phyloP scores from a whole-genome alignment of 2,329 filamentous ascomycete genomes.

The Tricladium varicosporioides region DNA sequence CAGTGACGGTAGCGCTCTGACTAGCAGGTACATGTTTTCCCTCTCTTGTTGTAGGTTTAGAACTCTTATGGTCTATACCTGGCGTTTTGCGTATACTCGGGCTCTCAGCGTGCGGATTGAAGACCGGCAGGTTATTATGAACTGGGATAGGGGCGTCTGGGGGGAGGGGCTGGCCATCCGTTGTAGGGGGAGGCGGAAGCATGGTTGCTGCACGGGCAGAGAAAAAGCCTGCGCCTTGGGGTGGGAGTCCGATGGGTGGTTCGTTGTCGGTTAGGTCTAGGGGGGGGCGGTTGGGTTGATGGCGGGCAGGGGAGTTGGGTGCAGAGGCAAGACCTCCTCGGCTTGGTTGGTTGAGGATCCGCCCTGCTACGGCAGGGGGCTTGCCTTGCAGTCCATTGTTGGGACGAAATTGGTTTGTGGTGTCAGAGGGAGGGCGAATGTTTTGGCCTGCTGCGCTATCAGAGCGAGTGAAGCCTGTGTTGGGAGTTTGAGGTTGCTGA shows the following conservation, averaged over 20 bases:
- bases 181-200: constrained; percentile 36
- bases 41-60: constrained; percentile 65
- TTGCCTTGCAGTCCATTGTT: constrained; percentile 10
- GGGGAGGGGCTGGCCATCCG: background rate
- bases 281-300: constrained; percentile 8
- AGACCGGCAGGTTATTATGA: constrained; percentile 49
- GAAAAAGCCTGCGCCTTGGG: constrained; percentile 54
- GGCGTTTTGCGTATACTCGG: constrained; percentile 88
- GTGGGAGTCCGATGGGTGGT: constrained; percentile 18
- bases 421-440: constrained; percentile 21
- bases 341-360: constrained; percentile 33
- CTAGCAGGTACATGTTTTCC: constrained; percentile 47
- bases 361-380: constrained; percentile 17
- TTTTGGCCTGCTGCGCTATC: constrained; percentile 19
- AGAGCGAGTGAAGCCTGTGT: constrained; percentile 28
- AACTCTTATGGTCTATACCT: constrained; percentile 76
- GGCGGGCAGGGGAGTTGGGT: constrained; percentile 25
- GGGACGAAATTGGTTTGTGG: constrained; percentile 3
- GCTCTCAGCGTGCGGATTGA: constrained; percentile 73
- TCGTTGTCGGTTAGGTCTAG: constrained; percentile 13
- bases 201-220: constrained; percentile 65
- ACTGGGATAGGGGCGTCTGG: constrained; percentile 25
- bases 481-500: constrained; percentile 32
- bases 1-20: constrained; percentile 27
- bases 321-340: constrained; percentile 28